These are phyloP conservation scores for Calonectria hawksworthii DNA, from an alignment of 2,329 filamentous ascomycete species.

Conservation along the genomic window DNA sequence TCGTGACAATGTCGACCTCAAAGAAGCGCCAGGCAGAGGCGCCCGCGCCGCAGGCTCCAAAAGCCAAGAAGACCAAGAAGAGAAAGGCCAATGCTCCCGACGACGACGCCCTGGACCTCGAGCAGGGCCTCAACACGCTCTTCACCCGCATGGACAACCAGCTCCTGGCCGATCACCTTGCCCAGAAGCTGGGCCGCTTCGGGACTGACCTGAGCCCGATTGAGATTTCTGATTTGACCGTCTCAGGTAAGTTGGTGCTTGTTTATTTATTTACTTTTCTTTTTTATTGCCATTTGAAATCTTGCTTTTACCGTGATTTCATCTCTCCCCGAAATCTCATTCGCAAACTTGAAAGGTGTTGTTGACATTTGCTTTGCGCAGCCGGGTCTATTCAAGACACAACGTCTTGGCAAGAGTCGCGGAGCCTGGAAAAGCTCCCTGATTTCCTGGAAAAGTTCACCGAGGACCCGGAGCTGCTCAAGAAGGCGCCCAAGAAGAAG, in stretches of 20 bases:
- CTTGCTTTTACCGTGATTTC: background rate
- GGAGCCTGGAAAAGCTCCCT: conserved; percentile 81
- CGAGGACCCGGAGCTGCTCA: conserved; percentile 70
- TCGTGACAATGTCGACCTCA: conserved; percentile 54
- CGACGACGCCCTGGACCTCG: conserved; percentile 72
- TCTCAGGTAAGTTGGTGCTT: conserved; percentile 78
- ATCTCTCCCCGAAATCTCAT: background rate
- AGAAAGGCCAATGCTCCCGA: conserved; percentile 70
- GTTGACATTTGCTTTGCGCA: conserved; percentile 51
- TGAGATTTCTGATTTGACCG: conserved; percentile 85
- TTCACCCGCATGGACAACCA: conserved; percentile 87
- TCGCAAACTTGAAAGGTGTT: conserved; percentile 2
- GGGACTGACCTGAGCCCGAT: conserved; percentile 85
- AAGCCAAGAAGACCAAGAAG: conserved; percentile 63
- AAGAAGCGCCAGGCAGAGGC: conserved; percentile 71
- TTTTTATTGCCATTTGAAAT: background rate
- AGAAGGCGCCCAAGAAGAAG: conserved; percentile 75
- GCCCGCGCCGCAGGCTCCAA: conserved; percentile 54
- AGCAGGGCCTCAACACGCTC: conserved; percentile 83
- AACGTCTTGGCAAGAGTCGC: conserved; percentile 76
- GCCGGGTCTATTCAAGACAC: conserved; percentile 85
- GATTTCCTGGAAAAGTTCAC: conserved; percentile 81
- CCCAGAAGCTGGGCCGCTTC: conserved; percentile 82
- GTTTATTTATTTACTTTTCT: no score
- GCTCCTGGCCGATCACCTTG: conserved; percentile 87